phyloP scores from a whole-genome alignment of 2,329 filamentous ascomycete species.

The Aureobasidium sp. region DNA sequence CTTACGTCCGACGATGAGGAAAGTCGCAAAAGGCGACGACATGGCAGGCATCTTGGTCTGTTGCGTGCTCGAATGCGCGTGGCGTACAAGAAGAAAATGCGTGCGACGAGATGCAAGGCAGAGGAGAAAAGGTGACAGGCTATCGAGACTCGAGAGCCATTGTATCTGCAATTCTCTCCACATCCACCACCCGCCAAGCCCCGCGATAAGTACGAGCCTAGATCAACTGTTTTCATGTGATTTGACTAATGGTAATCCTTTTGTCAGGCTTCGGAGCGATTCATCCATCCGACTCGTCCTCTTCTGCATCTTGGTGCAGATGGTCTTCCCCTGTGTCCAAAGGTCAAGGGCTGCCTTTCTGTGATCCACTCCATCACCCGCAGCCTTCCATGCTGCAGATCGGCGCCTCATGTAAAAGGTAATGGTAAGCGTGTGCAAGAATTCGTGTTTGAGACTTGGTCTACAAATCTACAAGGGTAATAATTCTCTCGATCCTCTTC shows the following conservation, averaged over 20 bases:
- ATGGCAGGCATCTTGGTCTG: constrained; percentile 16
- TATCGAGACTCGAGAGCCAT: too few species aligned
- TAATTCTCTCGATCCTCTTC: too few species aligned
- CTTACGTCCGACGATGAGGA: constrained; percentile 92
- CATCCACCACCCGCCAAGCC: constrained; percentile 1
- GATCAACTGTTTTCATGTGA: constrained; percentile 10
- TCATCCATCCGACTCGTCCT: too few species aligned
- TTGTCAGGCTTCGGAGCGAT: too few species aligned
- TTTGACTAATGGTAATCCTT: constrained; percentile 16
- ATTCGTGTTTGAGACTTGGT: too few species aligned
- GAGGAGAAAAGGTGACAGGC: not conserved
- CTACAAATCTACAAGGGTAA: too few species aligned
- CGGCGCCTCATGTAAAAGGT: too few species aligned
- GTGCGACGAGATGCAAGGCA: not conserved
- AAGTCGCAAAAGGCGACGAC: constrained; percentile 70
- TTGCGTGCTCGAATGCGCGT: not conserved
- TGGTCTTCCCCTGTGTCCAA: constrained; percentile 28
- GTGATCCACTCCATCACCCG: constrained; percentile 44
- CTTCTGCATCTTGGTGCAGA: constrained; percentile 32
- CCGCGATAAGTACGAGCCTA: constrained; percentile 10
- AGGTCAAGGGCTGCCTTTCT: constrained; percentile 27
- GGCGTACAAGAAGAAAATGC: not conserved
- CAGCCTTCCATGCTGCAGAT: constrained; percentile 46
- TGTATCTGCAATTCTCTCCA: not conserved
- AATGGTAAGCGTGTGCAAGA: too few species aligned